A percentile compares a stretch with the other conserved stretches of the same genome.
Conservation (phyloP, 2,329 filamentous ascomycete genomes). For the Fusarium duplospermum region DNA sequence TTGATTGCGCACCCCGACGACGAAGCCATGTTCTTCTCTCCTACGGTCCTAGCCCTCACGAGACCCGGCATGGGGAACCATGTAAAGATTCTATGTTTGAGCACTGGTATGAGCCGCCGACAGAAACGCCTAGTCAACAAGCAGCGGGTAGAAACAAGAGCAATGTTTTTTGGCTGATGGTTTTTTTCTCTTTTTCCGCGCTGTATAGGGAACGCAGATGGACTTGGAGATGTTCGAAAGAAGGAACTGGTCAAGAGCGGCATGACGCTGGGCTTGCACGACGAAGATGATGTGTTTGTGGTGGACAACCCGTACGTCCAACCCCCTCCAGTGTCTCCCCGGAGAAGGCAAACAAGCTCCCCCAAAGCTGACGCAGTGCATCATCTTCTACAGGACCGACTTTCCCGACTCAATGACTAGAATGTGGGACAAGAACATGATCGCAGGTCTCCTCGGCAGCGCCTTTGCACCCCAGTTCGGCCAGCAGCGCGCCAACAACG, state of each 20-base stretch:
- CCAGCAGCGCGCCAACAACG: slow-evolving; percentile 46
- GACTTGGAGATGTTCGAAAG: slow-evolving; percentile 84
- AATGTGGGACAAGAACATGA: slow-evolving; percentile 77
- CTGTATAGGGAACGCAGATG: slow-evolving; percentile 79
- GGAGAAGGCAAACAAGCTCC: neutral
- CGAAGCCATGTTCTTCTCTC: slow-evolving; percentile 99
- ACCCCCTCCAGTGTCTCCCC: neutral
- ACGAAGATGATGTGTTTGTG: slow-evolving; percentile 85
- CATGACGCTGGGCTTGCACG: slow-evolving; percentile 77
- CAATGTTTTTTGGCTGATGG: slow-evolving; percentile 35
- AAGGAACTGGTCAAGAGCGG: slow-evolving; percentile 87
- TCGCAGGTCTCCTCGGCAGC: slow-evolving; percentile 76
- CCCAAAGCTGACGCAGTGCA: slow-evolving; percentile 5
- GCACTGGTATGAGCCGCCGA: slow-evolving; percentile 69
- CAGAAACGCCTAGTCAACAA: slow-evolving; percentile 9
- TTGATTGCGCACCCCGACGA: slow-evolving; percentile 98
- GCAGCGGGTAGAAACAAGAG: slow-evolving; percentile 14
- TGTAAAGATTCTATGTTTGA: slow-evolving; percentile 93
- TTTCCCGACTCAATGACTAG: slow-evolving; percentile 92
- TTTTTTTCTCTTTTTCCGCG: slow-evolving; percentile 17
- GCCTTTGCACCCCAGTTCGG: slow-evolving; percentile 78
- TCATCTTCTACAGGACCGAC: slow-evolving; percentile 54
- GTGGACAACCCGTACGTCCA: slow-evolving; percentile 76
- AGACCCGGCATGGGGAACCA: slow-evolving; percentile 85
- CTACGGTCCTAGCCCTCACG: slow-evolving; percentile 86